A percentile compares a stretch with the other conserved stretches of the same genome.
These are phyloP conservation scores for Sporothrix humicola DNA, from an alignment of 2,329 filamentous ascomycete genomes.

Conservation along the genomic window DNA sequence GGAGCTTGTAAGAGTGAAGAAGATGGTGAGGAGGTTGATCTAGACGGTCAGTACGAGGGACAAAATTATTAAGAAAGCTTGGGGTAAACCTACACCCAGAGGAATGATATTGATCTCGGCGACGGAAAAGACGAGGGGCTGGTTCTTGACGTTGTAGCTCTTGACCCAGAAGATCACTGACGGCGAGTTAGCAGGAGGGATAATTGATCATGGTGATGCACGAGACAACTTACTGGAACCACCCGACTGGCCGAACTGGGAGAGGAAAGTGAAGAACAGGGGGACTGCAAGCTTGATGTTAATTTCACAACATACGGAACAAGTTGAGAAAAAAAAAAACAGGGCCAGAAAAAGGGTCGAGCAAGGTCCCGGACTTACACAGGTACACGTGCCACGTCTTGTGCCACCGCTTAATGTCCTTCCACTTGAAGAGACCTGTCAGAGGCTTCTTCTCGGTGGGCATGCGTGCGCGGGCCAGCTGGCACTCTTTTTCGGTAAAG, in stretches of 20 bases:
- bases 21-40: conserved; percentile 41
- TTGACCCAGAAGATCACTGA: conserved; percentile 44
- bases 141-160: conserved; percentile 40
- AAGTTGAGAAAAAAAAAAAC: background rate
- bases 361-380: conserved; percentile 35
- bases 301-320: background rate
- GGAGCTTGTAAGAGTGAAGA: conserved; percentile 39
- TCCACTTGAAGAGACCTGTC: conserved; percentile 43
- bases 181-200: background rate
- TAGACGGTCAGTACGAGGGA: conserved; percentile 9
- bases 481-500: conserved; percentile 40
- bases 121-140: conserved; percentile 39
- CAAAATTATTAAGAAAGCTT: background rate
- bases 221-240: conserved; percentile 38
- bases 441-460: conserved; percentile 39
- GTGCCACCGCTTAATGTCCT: conserved; percentile 43
- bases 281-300: conserved; percentile 36
- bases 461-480: conserved; percentile 40
- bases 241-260: conserved; percentile 40
- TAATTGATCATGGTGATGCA: background rate
- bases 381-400: conserved; percentile 43
- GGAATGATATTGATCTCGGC: conserved; percentile 43
- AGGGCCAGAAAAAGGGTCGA: background rate
- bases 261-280: conserved; percentile 39
- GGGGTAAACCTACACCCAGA: conserved; percentile 38